Evolutionary conservation across 2,329 filamentous ascomycete species (phyloP), one percentile per base, ranked within the genome.

Genomic region (Epichloe amarillans): DNA sequence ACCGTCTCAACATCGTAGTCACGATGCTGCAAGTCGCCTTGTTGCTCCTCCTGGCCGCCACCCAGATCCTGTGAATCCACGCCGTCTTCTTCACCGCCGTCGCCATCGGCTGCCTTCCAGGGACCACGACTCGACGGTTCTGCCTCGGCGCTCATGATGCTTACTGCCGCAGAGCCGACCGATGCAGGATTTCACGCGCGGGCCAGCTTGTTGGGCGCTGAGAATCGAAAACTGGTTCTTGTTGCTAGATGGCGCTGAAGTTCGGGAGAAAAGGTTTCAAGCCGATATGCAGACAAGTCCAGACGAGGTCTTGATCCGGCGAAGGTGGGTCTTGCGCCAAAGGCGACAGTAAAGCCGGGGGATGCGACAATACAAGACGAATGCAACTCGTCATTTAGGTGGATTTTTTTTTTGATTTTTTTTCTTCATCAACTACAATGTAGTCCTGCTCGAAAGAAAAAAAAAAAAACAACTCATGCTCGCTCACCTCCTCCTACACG

Each of bases 1-100:
- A 80, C 69, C 40, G 71, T 71, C 58, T 73, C 73, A 35, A 72
- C 60, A 52, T 73, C 70, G 53, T 76, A 79, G 54, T 75, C 52
- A 12, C 49, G 19, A 6, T 45, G 46, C 50, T 43, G 42, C 52
- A 17, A n/a, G 42, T 45, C 40, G 15, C 41, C 46, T 26, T 46
- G 36, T 26, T 46, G 36, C 30, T 43, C 46, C 49, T 30, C 26
- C 26, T 11, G 26, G 26, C 41, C 36, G 19, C 52, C n/a, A 26
- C 30, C 40, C 19, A 7, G 11, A 46, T 50, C 19, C 37, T 37
- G 21, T 8, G 33, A 40, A n/a, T 15, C 41, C 30, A 23, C 37
- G n/a, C 11, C 47, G n/a, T 45, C 64, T n/a, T 58, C 51, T 17
- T 37, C 39, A n/a, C 33, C 47, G 15, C 19, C 33, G 14, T 14